Base-by-base conservation (phyloP, 2,329 filamentous ascomycete genomes). In the Aspergillus persii region DNA sequence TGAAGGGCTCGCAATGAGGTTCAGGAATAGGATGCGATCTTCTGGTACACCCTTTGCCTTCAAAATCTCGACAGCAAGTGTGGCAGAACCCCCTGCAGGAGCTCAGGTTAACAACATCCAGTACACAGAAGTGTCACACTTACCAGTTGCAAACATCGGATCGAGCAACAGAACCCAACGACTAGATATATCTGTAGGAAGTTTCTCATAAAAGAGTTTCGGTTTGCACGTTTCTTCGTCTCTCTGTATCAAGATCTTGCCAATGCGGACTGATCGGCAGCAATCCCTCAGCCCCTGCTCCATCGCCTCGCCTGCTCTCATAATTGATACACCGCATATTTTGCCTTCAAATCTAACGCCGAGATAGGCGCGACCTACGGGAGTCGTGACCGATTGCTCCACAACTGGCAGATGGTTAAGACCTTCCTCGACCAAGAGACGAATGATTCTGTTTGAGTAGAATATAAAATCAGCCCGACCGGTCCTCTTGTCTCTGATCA, bases 111-210 rank as follows among this genome's bases (percentile, higher is more conserved):
- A 48, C 27, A 44, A 15, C 26, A 29, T 15, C 30, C 41, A 31
- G 29, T 27, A 8, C 18, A 27, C 26, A 8, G 9, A 12, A 5
- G 9, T 29, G 4, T 51, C 27, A 33, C n/a, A 58, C 63, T 65
- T 78, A 93, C 92, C 93, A 67, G 95, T 99, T 59, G 95, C 95
- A 78, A 99, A 93, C 95, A 99, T 99, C n/a, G 95, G 95, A 74
- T 99, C 95, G 50, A 99, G 80, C 49, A 99, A 81, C 61, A 99
- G 80, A 39, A 97, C 94, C 93, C 95, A 99, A 75, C 95, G 83
- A 56, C 94, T 85, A 27, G 90, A 86, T 75, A 99, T 97, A 74
- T 99, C 95, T 72, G 92, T 89, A 6, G 95, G 95, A 41, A 99
- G 84, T 80, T 99, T 99, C 71, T 98, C 94, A 77, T 98, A 99